Evolutionary conservation across 495 filamentous ascomycete species (phyloP), one percentile per base, ranked within the genome.

Genomic region (Penicillium waksmanii): DNA sequence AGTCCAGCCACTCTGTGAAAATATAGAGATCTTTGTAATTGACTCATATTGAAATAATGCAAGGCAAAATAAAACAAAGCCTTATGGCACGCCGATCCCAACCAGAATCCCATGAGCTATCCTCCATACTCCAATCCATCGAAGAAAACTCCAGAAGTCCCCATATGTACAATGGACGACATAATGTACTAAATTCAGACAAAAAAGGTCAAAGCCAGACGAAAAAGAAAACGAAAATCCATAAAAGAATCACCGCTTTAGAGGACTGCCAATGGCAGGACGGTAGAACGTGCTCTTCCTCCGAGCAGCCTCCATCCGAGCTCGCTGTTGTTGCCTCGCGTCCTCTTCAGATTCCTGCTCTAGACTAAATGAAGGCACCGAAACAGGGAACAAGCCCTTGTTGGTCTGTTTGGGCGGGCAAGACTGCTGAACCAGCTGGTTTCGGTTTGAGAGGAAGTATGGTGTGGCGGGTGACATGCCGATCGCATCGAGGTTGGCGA

Each of bases 231-330:
- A 47, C 13, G 36, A 51, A 55, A 10, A 61, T 59, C 10, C 17
- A 43, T 12, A 42, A 61, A 6, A 23, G 33, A 49, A 49, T 68
- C 51, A 69, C 40, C 48, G 54, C 21, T 34, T 63, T 49, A 96
- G 75, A 3, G 90, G 92, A 71, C 92, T 96, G 11, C 84, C 87
- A 49, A 93, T 75, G 68, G 87, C 86, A 5, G 91, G 92, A 44
- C 89, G 88, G 75, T 86, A 93, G 63, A 92, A 90, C 74, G 92
- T 69, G 66, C 89, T 96, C 83, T 93, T 93, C 43, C 92, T 80
- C 51, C 90, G 77, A 0, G 90, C 91, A 38, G 87, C 84, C 77
- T 91, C 84, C 56, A 96, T 72, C 48, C 87, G 82, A 73, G 85
- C 79, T 58, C 87, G 77, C 13, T 93, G 73, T 23, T 82, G 76